phyloP scores from a whole-genome alignment of 2,329 filamentous ascomycete genomes.

The Penicillium polonicum region DNA sequence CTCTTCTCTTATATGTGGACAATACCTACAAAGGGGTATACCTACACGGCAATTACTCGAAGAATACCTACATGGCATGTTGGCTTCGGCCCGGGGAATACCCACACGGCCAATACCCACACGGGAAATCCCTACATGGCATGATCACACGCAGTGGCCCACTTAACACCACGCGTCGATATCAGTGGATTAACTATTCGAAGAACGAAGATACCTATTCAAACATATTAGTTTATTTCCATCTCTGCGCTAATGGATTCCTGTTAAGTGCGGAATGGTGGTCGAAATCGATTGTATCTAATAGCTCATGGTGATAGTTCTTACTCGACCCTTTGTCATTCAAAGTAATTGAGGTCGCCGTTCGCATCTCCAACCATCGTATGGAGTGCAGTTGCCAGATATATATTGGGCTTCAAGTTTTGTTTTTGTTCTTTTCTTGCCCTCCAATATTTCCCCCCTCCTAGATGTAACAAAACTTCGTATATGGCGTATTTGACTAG shows the following conservation, averaged over 20 bases:
- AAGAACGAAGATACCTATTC: background rate
- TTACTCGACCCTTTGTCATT: background rate
- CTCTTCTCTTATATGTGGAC: conserved; percentile 5
- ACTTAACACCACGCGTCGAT: background rate
- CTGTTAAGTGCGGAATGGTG: too few relatives aligned
- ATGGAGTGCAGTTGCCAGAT: too few relatives aligned
- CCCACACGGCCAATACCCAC: conserved; percentile 17
- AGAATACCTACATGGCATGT: background rate
- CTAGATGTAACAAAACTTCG: rapidly evolving
- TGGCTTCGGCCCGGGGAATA: background rate
- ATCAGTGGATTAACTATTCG: background rate
- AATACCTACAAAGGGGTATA: conserved; percentile 4
- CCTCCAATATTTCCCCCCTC: background rate
- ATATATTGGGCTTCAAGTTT: background rate
- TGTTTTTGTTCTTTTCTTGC: background rate
- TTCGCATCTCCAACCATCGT: too few relatives aligned
- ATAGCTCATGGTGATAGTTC: background rate
- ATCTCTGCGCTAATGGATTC: background rate
- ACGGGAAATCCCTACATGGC: conserved; percentile 16
- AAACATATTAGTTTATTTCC: background rate
- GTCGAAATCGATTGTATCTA: too few relatives aligned
- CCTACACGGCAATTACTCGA: conserved; percentile 2
- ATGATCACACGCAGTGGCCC: background rate
- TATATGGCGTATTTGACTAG: background rate
- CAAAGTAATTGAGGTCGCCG: background rate